Evolutionary conservation across 202 grass and related monocot genomes (phyloP), one percentile per base, ranked within the genome.

Genomic region (Cymbopogon flexuosus): DNA sequence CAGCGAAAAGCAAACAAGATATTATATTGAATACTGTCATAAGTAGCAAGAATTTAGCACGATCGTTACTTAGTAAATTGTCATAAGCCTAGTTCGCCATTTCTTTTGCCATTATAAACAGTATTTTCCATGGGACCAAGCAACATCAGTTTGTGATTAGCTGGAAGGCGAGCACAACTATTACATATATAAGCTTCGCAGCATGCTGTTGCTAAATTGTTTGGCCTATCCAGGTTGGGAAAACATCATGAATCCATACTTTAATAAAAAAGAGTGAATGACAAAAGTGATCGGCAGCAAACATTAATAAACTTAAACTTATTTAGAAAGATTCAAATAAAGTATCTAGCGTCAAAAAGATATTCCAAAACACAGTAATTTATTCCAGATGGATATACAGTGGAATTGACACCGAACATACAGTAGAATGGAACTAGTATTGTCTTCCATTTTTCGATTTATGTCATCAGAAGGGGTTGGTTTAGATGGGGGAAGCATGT

Each of bases 81-180:
- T 73, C 47, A 15, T 33, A 72, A 43, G 4, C 46, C 18, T 73
- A 57, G 8, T 13, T 13, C 2, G 5, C 4, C 10, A 13, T 33
- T 10, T 72, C 64, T 29, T 72, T 66, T 47, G n/a, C 24, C 2
- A 49, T 14, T 3, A 27, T 1, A 74, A 21, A 19, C 2, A 54
- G 24, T 15, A 65, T 74, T 73, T 81, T 81, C 19, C 60, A 27
- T 73, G 33, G 62, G 58, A 72, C 12, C 21, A 72, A 56, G 36
- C 21, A 72, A 54, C 31, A 71, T 21, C 43, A 29, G 12, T 15
- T 35, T 56, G 1, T 62, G 16, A 61, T 61, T 22, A 78, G 3
- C n/a, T 46, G 11, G 19, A 41, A 58, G 34, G 10, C 61, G 19
- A 31, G 40, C 43, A 5, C 18, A 76, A 16, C 21, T 12, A 14